phyloP scores from a whole-genome alignment of 495 filamentous ascomycete species.

The Hypoxylon cercidicola region DNA sequence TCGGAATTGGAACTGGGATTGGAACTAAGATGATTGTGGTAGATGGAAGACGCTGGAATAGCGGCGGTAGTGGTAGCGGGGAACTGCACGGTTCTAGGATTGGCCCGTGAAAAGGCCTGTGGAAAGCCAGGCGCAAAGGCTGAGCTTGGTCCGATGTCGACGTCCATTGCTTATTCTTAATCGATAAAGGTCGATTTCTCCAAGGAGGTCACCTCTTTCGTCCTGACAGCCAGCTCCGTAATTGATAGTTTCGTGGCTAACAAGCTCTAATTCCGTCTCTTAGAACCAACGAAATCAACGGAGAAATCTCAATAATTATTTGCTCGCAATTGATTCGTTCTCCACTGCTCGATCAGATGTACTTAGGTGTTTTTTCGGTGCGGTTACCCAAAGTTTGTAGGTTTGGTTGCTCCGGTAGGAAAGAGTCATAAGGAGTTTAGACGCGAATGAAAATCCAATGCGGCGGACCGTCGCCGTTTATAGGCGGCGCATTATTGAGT shows the following conservation, averaged over 20 bases:
- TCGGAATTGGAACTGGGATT: constrained; percentile 22
- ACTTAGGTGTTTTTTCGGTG: background rate
- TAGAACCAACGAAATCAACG: background rate
- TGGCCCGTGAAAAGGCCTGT: constrained; percentile 22
- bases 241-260: background rate
- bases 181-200: constrained; percentile 9
- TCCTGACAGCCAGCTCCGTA: background rate
- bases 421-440: constrained; percentile 11
- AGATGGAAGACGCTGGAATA: constrained; percentile 32
- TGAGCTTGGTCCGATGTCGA: constrained; percentile 34
- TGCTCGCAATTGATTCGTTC: background rate
- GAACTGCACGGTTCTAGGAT: constrained; percentile 28
- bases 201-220: background rate
- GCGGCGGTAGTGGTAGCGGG: constrained; percentile 22
- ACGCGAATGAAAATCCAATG: constrained; percentile 39
- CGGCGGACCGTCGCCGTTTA: constrained; percentile 43
- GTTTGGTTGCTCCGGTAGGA: constrained; percentile 17
- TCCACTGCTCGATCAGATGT: background rate
- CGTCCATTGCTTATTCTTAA: constrained; percentile 35
- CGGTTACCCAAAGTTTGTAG: constrained; percentile 11
- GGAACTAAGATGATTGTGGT: constrained; percentile 7
- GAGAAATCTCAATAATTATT: background rate
- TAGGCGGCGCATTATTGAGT: constrained; percentile 47
- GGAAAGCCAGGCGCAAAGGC: constrained; percentile 19
- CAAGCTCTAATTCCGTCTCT: background rate